Percentiles rank a stretch among this genome's conserved stretches.
phyloP scores from a whole-genome alignment of 2,329 filamentous ascomycete genomes.

The Beauveria rudraprayagi region DNA sequence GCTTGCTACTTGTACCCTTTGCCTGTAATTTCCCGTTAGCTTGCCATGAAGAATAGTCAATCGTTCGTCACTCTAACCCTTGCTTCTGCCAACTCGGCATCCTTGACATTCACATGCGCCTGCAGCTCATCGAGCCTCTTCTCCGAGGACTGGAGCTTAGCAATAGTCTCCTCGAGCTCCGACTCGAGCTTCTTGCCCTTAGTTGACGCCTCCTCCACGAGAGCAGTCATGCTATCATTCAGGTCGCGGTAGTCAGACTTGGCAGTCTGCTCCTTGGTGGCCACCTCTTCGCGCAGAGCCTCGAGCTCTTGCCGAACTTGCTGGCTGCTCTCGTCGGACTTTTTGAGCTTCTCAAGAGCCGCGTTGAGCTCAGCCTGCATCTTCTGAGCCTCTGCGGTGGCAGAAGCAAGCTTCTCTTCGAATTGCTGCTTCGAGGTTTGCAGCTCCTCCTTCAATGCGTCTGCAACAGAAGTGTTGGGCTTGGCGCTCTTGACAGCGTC shows the following conservation, averaged over 20 bases:
- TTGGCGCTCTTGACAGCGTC: slow-evolving; percentile 50
- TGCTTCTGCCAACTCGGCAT: slow-evolving; percentile 55
- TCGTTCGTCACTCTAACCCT: slow-evolving; percentile 38
- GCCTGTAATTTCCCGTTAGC: slow-evolving; percentile 27
- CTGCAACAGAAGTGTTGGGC: slow-evolving; percentile 46
- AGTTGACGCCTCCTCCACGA: slow-evolving; percentile 50
- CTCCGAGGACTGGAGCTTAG: slow-evolving; percentile 38
- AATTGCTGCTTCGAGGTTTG: slow-evolving; percentile 39
- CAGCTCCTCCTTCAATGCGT: slow-evolving; percentile 44
- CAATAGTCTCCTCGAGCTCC: slow-evolving; percentile 37
- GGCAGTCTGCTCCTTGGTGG: slow-evolving; percentile 45
- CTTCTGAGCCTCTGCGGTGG: slow-evolving; percentile 26
- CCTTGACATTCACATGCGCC: slow-evolving; percentile 53
- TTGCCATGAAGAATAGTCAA: neutral
- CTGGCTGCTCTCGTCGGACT: slow-evolving; percentile 35
- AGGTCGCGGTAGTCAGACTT: slow-evolving; percentile 55
- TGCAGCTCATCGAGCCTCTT: slow-evolving; percentile 42
- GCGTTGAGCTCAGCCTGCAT: slow-evolving; percentile 30
- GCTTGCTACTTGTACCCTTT: slow-evolving; percentile 33
- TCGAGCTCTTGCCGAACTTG: slow-evolving; percentile 46
- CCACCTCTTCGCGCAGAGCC: slow-evolving; percentile 41
- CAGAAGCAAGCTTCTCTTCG: slow-evolving; percentile 32
- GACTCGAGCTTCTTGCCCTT: slow-evolving; percentile 45
- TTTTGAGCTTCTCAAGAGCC: slow-evolving; percentile 25
- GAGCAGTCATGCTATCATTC: slow-evolving; percentile 52